Evolutionary conservation across 768 basidiomycete species (phyloP), one percentile per base, ranked within the genome.

Genomic region (Lyophyllum semitale): DNA sequence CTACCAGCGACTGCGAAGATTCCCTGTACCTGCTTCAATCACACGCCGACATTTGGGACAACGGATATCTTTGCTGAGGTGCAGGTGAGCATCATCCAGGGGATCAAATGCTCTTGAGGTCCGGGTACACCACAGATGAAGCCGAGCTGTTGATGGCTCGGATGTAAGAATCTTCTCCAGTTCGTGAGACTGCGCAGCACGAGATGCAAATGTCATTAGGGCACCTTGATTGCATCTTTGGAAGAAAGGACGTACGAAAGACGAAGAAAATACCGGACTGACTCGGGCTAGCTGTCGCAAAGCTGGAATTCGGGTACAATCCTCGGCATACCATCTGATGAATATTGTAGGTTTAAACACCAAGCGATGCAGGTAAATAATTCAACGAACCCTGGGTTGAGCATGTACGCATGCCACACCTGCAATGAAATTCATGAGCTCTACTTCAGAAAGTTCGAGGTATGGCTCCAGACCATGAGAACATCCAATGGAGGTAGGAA

Each of bases 401-500:
- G 51, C 53, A 61, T 55, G 26, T 61, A 61, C 2, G 60, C 41
- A 43, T 58, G 60, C 60, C 60, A 61, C 8, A 61, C 57, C 60
- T 51, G 4, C 3, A 1, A n/a, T 20, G n/a, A n/a, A n/a, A n/a
- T 20, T 15, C 23, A 38, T 49, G 15, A 26, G 33, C 7, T 46
- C 27, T 8, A 9, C 4, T 12, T 13, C 4, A 37, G 35, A 6
- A 9, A 4, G 13, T 5, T n/a, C 30, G n/a, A 37, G 9, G 4
- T 17, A 4, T 8, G 4, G 38, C 5, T 9, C 4, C 48, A 25
- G 48, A 72, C 73, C 74, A 76, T 74, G 2, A 76, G 41, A 8
- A 74, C 72, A 57, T 76, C 74, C 6, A 72, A 18, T 0, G 74
- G 74, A 1, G 74, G 74, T 17, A 74, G 53, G 12, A 64, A 54